Percentiles rank a stretch among this genome's conserved stretches.
Evolutionary conservation across 257 asterid species (phyloP).

Genomic region (Parsonsia alboflavescens): DNA sequence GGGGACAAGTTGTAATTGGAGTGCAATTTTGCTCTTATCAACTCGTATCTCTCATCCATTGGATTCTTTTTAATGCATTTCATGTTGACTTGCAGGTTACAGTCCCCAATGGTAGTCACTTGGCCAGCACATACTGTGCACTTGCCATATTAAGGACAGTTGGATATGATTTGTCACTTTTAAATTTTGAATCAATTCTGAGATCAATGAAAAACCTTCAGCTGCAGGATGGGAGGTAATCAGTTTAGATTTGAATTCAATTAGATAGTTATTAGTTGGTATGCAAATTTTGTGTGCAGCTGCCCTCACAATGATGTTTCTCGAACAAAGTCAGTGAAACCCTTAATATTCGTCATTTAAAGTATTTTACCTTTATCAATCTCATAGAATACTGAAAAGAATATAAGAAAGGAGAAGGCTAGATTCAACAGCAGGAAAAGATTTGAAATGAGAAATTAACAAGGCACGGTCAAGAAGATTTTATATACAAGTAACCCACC

Average conservation of each 20-base stretch:
- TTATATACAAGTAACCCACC: background rate
- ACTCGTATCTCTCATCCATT: slow-evolving; percentile 9
- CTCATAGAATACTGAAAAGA: background rate
- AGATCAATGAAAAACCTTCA: slow-evolving; percentile 91
- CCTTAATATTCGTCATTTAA: background rate
- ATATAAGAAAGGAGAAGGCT: background rate
- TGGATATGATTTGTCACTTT: slow-evolving; percentile 68
- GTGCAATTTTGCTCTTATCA: background rate
- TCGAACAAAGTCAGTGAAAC: background rate
- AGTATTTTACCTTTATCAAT: background rate
- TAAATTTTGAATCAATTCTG: slow-evolving; percentile 46
- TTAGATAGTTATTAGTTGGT: background rate
- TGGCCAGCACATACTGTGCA: slow-evolving; percentile 95
- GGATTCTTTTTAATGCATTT: slow-evolving; percentile 5
- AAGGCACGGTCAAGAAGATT: background rate
- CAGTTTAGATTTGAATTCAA: slow-evolving; percentile 4
- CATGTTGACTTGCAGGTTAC: slow-evolving; percentile 38
- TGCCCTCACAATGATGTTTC: background rate
- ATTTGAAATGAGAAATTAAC: background rate
- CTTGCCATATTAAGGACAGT: slow-evolving; percentile 71
- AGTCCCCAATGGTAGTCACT: slow-evolving; percentile 73
- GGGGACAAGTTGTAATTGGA: slow-evolving; percentile 20
- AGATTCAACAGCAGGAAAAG: background rate
- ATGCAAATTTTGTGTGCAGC: background rate
- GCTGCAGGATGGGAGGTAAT: slow-evolving; percentile 84